These are phyloP conservation scores for Penicillium canariense DNA, from an alignment of 495 filamentous ascomycete genomes.

Conservation along the genomic window DNA sequence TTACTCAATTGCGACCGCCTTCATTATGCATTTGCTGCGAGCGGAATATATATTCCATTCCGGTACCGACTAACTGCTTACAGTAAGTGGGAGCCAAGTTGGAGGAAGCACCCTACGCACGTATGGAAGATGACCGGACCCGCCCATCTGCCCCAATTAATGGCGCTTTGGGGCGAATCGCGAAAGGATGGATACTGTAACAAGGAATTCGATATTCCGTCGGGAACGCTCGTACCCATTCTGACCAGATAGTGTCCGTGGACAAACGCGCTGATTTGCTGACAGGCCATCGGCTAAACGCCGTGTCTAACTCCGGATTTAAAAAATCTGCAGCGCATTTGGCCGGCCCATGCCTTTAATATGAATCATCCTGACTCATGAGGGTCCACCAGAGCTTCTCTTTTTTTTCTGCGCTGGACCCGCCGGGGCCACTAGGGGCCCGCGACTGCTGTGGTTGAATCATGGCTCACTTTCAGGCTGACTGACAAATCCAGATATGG, in stretches of 20 bases:
- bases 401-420: neutral
- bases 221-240: neutral
- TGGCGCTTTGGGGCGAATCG: neutral
- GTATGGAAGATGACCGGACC: too few species aligned
- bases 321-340: slow-evolving; percentile 14
- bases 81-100: neutral
- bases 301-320: slow-evolving; percentile 14
- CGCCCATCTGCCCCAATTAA: neutral
- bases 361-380: slow-evolving; percentile 19
- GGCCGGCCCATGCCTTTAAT: slow-evolving; percentile 1
- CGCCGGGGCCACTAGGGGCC: neutral
- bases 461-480: neutral
- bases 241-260: neutral
- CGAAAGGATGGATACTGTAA: neutral
- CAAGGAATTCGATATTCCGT: slow-evolving; percentile 26
- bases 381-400: slow-evolving; percentile 9
- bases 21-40: neutral
- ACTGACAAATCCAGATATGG: slow-evolving; percentile 16
- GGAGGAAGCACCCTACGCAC: too few species aligned
- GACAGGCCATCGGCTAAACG: slow-evolving; percentile 15
- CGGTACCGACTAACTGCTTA: neutral
- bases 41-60: slow-evolving; percentile 16
- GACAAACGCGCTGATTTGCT: neutral
- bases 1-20: slow-evolving; percentile 1
- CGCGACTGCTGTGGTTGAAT: neutral